phyloP scores from a whole-genome alignment of 2,329 filamentous ascomycete species.

The Fusarium pseudograminearum region DNA sequence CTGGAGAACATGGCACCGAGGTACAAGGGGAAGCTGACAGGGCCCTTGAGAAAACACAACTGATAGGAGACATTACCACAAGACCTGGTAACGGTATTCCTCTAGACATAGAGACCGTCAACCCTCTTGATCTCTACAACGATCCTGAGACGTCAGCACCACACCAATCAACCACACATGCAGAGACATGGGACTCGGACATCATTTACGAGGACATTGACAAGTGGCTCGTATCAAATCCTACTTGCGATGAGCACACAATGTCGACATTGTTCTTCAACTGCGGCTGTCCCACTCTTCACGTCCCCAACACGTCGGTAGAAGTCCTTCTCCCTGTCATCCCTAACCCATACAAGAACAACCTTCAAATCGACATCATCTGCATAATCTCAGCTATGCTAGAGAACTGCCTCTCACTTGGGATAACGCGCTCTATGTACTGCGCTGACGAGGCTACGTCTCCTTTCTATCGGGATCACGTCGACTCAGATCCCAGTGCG shows the following conservation, averaged over 20 bases:
- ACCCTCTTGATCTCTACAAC: conserved; percentile 35
- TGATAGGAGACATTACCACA: neutral
- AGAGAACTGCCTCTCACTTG: conserved; percentile 46
- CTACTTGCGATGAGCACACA: conserved; percentile 6
- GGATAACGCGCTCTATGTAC: conserved; percentile 43
- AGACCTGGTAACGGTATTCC: neutral
- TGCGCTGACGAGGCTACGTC: conserved; percentile 45
- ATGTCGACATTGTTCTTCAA: conserved; percentile 40
- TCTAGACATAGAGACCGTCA: conserved; percentile 26
- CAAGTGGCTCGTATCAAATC: conserved; percentile 30
- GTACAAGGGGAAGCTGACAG: neutral
- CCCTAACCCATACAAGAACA: conserved; percentile 45
- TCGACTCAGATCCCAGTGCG: conserved; percentile 23
- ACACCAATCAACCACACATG: conserved; percentile 10
- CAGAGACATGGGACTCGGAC: conserved; percentile 2
- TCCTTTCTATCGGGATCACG: conserved; percentile 41
- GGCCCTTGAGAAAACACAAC: neutral
- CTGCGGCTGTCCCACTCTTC: conserved; percentile 44
- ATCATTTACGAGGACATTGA: conserved; percentile 27
- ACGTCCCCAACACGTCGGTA: conserved; percentile 38
- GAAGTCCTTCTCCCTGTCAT: conserved; percentile 42
- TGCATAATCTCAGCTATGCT: conserved; percentile 44
- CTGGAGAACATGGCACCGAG: conserved; percentile 15
- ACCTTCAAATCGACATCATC: conserved; percentile 45
- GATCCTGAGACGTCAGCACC: conserved; percentile 6